These are phyloP conservation scores for Volvox reticuliferus DNA, from an alignment of 139 green algal species.

Conservation along the genomic window DNA sequence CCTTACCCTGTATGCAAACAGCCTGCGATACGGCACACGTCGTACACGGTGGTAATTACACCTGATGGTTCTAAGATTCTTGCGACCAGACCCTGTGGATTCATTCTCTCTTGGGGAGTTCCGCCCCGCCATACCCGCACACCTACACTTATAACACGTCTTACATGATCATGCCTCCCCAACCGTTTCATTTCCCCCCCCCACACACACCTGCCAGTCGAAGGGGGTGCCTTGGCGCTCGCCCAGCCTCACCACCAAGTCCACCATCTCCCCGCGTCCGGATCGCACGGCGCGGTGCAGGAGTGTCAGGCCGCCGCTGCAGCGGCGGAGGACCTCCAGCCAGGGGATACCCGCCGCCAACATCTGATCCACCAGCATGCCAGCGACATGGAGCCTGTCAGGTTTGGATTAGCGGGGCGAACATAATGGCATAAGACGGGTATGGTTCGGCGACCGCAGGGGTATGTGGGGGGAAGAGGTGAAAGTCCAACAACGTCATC, in stretches of 20 bases:
- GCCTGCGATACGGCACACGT: no score
- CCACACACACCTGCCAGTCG: slow-evolving; percentile 38
- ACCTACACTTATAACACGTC: neutral
- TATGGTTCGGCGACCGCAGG: no score
- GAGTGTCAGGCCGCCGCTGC: slow-evolving; percentile 40
- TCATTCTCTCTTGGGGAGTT: no score
- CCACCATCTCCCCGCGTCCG: neutral
- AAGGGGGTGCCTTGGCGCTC: slow-evolving; percentile 29
- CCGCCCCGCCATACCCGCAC: neutral
- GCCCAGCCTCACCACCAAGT: slow-evolving; percentile 29
- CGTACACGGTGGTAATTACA: no score
- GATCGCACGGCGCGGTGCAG: slow-evolving; percentile 39
- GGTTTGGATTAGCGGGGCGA: no score
- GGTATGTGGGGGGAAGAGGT: no score
- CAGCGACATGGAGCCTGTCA: slow-evolving; percentile 20
- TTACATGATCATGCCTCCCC: neutral
- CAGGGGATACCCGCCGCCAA: neutral
- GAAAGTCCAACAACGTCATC: neutral
- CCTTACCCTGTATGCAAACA: no score
- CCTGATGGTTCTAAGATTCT: no score
- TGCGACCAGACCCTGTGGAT: no score
- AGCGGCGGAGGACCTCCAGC: slow-evolving; percentile 32
- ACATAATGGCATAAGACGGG: no score
- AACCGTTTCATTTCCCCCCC: neutral
- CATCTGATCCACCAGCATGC: slow-evolving; percentile 23